Percentiles rank a stretch among this genome's conserved stretches.
These are phyloP conservation scores for Talaromyces pinophilus DNA, from an alignment of 2,329 filamentous ascomycete species.

Conservation along the genomic window DNA sequence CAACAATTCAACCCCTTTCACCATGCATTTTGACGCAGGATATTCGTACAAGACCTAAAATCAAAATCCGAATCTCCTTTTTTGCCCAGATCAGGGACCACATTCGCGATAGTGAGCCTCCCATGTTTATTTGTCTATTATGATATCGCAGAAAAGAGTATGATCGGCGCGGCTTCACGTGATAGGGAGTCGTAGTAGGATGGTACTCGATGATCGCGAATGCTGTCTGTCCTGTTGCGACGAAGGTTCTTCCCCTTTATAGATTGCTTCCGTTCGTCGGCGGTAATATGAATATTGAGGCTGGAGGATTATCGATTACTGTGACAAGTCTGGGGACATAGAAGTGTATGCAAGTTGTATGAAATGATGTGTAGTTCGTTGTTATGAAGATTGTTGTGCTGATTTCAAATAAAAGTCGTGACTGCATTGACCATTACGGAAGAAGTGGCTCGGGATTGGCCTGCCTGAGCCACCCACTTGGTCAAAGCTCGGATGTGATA, in stretches of 20 bases:
- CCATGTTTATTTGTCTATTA: slow-evolving; percentile 46
- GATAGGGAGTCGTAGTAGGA: background rate
- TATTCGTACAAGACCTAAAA: slow-evolving; percentile 77
- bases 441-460: slow-evolving; percentile 20
- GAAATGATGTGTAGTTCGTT: background rate
- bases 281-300: too few species aligned
- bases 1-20: slow-evolving; percentile 15
- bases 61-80: slow-evolving; percentile 97
- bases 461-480: slow-evolving; percentile 28
- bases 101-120: slow-evolving; percentile 58
- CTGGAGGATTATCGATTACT: background rate
- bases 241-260: background rate
- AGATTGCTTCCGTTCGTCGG: slow-evolving; percentile 1
- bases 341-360: background rate
- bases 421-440: slow-evolving; percentile 19
- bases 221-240: background rate
- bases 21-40: background rate
- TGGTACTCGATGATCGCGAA: slow-evolving; percentile 7
- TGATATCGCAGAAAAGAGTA: slow-evolving; percentile 1
- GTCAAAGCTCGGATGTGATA: slow-evolving; percentile 29
- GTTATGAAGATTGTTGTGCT: background rate
- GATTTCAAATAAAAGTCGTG: slow-evolving; percentile 18
- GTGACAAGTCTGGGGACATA: background rate
- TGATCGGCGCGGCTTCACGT: background rate
- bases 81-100: slow-evolving; percentile 83